phyloP scores from a whole-genome alignment of 768 basidiomycete genomes.

The Cubamyces sp. region DNA sequence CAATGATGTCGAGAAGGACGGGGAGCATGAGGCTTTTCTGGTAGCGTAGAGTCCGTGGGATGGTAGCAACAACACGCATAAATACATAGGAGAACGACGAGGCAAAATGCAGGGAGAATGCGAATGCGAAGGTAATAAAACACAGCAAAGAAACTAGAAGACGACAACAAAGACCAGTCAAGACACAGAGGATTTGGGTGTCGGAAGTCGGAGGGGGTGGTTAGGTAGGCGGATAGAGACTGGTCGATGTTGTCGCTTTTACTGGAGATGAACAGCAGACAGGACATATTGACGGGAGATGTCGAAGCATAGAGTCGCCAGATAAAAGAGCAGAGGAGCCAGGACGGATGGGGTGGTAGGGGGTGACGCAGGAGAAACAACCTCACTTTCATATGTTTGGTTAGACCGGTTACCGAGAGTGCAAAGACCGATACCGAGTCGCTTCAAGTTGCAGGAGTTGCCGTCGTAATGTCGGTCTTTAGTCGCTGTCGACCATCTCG shows the following conservation, averaged over 20 bases:
- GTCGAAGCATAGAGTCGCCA: conserved; percentile 15
- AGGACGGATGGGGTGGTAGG: conserved; percentile 10
- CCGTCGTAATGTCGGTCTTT: conserved; percentile 19
- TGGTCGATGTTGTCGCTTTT: conserved; percentile 23
- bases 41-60: conserved; percentile 10
- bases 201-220: neutral
- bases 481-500: conserved; percentile 83
- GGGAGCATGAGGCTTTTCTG: conserved; percentile 7
- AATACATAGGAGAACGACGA: conserved; percentile 20
- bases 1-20: neutral
- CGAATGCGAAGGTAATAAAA: conserved; percentile 21
- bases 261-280: conserved; percentile 1
- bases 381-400: conserved; percentile 1
- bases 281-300: neutral
- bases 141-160: conserved; percentile 18
- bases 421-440: neutral
- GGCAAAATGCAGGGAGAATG: conserved; percentile 9
- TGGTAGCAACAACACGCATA: conserved; percentile 17
- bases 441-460: neutral
- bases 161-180: conserved; percentile 22
- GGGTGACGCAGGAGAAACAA: conserved; percentile 14
- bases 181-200: conserved; percentile 11
- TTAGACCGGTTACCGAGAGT: neutral
- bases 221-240: neutral
- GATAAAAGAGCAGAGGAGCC: conserved; percentile 23